These are phyloP conservation scores for Orbilia blumenaviensis DNA, from an alignment of 2,329 filamentous ascomycete species.

Conservation along the genomic window DNA sequence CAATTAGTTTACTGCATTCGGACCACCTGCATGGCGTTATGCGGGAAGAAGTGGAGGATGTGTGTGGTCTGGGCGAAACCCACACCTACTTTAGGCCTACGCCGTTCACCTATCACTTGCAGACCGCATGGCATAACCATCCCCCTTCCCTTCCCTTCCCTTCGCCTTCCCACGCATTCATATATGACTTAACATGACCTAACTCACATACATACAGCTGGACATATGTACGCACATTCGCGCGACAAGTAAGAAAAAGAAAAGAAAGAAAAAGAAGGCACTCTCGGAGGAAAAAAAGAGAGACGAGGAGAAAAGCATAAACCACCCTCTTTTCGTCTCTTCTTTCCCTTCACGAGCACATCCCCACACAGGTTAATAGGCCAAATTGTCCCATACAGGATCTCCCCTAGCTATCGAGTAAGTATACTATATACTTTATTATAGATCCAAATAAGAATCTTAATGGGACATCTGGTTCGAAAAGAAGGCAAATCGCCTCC, in stretches of 20 bases:
- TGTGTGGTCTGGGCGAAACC: slow-evolving; percentile 15
- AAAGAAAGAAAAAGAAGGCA: neutral
- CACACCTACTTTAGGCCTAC: too few relatives aligned
- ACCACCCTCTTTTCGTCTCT: slow-evolving; percentile 26
- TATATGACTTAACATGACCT: too few relatives aligned
- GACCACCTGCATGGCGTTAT: slow-evolving; percentile 51
- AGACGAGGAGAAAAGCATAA: neutral
- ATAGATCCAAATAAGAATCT: too few relatives aligned
- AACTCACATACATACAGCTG: neutral
- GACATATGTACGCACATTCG: neutral
- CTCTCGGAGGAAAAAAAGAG: neutral
- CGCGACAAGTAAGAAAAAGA: neutral
- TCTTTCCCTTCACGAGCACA: slow-evolving; percentile 34
- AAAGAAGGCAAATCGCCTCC: neutral
- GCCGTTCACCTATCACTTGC: slow-evolving; percentile 1
- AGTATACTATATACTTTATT: too few relatives aligned
- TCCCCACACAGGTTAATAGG: too few relatives aligned
- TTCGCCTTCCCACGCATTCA: too few relatives aligned
- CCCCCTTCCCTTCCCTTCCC: neutral
- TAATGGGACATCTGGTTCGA: neutral
- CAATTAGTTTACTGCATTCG: slow-evolving; percentile 54
- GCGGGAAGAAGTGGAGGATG: slow-evolving; percentile 22
- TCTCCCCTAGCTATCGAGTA: too few relatives aligned
- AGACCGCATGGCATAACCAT: slow-evolving; percentile 21
- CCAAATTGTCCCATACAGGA: neutral